Conservation (phyloP, 495 filamentous ascomycete genomes). For the Penicillium manginii region DNA sequence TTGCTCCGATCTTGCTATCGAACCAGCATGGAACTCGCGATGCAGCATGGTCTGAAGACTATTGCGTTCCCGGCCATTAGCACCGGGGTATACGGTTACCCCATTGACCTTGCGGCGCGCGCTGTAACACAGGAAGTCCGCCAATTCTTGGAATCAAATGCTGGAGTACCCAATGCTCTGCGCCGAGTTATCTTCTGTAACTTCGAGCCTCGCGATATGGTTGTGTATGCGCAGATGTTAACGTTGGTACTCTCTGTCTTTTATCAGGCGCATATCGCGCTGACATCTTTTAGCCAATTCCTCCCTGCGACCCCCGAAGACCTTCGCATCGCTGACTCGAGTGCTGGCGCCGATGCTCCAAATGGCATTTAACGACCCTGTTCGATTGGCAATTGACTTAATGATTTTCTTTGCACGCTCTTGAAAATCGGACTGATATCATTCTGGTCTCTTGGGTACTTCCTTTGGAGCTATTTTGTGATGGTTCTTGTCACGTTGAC, state of each 20-base stretch:
- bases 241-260: neutral
- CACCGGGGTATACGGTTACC: constrained; percentile 91
- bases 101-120: constrained; percentile 68
- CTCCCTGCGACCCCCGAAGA: constrained; percentile 28
- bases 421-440: too few relatives aligned
- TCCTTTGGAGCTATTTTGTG: too few relatives aligned
- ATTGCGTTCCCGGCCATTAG: constrained; percentile 85
- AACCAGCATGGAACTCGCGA: constrained; percentile 72
- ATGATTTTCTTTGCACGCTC: too few relatives aligned
- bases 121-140: constrained; percentile 71
- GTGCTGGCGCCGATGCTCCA: neutral
- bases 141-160: constrained; percentile 66
- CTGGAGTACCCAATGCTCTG: constrained; percentile 44
- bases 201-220: constrained; percentile 76
- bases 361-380: neutral
- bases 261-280: neutral
- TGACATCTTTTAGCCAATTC: constrained; percentile 24
- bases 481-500: too few relatives aligned
- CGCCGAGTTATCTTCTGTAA: constrained; percentile 80
- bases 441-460: too few relatives aligned
- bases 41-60: constrained; percentile 62
- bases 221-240: constrained; percentile 62
- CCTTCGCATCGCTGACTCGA: neutral
- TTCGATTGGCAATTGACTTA: neutral
- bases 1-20: constrained; percentile 73